These are phyloP conservation scores for Torrubiellomyces zombiae DNA, from an alignment of 2,329 filamentous ascomycete genomes.

Conservation along the genomic window DNA sequence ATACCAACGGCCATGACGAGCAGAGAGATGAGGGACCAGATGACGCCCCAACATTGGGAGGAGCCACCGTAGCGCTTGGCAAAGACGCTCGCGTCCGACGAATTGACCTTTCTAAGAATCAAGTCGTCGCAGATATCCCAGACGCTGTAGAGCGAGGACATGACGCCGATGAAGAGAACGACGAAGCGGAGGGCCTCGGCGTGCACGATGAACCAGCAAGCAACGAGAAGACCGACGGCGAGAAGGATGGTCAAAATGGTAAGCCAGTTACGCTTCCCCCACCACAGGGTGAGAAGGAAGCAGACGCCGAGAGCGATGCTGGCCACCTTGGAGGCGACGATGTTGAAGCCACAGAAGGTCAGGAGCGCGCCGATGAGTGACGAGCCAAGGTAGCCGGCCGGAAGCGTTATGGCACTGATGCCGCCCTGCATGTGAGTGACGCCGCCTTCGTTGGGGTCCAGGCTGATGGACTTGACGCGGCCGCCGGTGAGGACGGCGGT, in stretches of 20 bases:
- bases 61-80: slow-evolving; percentile 64
- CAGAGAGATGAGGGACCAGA: slow-evolving; percentile 60
- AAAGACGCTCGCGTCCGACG: slow-evolving; percentile 64
- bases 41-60: slow-evolving; percentile 64
- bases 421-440: slow-evolving; percentile 66
- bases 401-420: slow-evolving; percentile 51
- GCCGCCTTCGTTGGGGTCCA: slow-evolving; percentile 64
- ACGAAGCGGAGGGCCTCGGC: slow-evolving; percentile 59
- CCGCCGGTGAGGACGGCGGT: slow-evolving; percentile 58
- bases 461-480: slow-evolving; percentile 54
- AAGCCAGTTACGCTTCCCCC: slow-evolving; percentile 64
- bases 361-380: slow-evolving; percentile 61
- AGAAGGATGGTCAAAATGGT: slow-evolving; percentile 54
- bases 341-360: slow-evolving; percentile 68
- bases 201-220: slow-evolving; percentile 66
- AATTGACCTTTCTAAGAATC: slow-evolving; percentile 65
- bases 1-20: slow-evolving; percentile 58
- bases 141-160: slow-evolving; percentile 64
- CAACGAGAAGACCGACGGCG: slow-evolving; percentile 54
- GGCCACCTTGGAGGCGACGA: slow-evolving; percentile 65
- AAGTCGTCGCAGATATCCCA: slow-evolving; percentile 80
- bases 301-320: slow-evolving; percentile 57
- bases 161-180: slow-evolving; percentile 66
- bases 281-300: slow-evolving; percentile 68
- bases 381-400: slow-evolving; percentile 63